These are phyloP conservation scores for Apophysomyces variabilis DNA, from an alignment of 371 early-diverging fungal species.

Conservation along the genomic window DNA sequence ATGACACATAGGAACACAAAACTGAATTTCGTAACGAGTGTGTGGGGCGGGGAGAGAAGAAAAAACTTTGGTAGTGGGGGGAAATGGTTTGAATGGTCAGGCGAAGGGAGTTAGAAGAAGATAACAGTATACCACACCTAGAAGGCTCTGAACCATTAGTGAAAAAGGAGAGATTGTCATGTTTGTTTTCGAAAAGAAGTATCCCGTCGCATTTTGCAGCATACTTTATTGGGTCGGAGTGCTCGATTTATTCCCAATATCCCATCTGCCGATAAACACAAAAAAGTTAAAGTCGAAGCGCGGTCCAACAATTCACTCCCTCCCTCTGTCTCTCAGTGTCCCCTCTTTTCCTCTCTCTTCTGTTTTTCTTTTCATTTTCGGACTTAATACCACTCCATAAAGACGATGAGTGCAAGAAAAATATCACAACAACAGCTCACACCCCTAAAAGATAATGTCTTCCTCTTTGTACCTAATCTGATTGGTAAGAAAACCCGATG, in stretches of 20 bases:
- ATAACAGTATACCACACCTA: no score
- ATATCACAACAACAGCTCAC: neutral
- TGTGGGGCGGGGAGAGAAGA: no score
- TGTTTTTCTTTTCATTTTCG: neutral
- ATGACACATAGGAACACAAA: neutral
- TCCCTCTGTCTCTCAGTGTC: no score
- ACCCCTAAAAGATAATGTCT: slow-evolving; percentile 63
- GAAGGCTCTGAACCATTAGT: no score
- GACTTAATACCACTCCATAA: neutral
- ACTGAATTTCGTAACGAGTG: neutral
- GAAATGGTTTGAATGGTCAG: no score
- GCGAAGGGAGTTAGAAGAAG: no score
- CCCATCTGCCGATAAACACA: no score
- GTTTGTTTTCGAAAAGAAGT: neutral
- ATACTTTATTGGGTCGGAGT: neutral
- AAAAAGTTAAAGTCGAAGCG: slow-evolving; percentile 1
- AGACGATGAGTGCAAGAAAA: neutral
- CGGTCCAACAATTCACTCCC: neutral
- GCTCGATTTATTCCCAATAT: neutral
- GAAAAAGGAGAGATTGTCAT: no score
- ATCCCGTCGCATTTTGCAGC: no score
- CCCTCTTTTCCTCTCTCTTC: no score
- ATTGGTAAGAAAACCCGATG: slow-evolving; percentile 64
- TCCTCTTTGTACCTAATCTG: slow-evolving; percentile 89
- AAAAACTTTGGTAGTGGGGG: no score